Evolutionary conservation across 2,329 filamentous ascomycete genomes (phyloP), one percentile per base, ranked within the genome.

Genomic region (Pseudopyricularia javanii): DNA sequence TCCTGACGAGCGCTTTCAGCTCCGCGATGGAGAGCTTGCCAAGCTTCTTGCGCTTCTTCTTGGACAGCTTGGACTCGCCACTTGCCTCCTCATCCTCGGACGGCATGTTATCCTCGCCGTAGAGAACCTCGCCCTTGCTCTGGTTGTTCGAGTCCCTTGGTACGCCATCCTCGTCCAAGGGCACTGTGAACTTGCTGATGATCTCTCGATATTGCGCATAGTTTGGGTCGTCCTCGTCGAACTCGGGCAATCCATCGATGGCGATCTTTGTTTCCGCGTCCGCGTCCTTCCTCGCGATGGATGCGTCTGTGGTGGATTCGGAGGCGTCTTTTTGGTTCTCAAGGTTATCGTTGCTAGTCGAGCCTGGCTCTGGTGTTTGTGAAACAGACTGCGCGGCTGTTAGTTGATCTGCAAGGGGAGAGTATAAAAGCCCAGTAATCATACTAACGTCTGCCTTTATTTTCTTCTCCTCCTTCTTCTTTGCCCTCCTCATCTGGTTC

Each of bases 21-120:
- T 97, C 90, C 49, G 93, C 93, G 55, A 98, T 66, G 7, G 91
- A 95, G 32, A 97, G 75, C 68, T 94, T 95, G 71, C 86, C 94
- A 64, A 90, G 76, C 70, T 86, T 82, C 72, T 97, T 98, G 59
- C 86, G 80, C 70, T 94, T 91, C 75, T 95, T 96, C 71, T 96
- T 97, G 30, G 91, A 96, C 26, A 97, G 67, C 61, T 87, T 91
- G 8, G 80, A 75, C 60, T 78, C 77, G 3, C 72, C 73, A 9
- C 73, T 72, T 55, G 76, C 78, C 59, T 86, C 82, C 32, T 94
- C 88, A 47, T 89, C 86, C 64, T 93, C 88, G 57, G 88, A 86
- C 57, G 95, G 90, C 54, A 91, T 87, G 62, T 91, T 83, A 57
- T 94, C 87, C 56, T 94, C 86, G 58, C 86, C 82, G 61, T 83